A percentile compares a stretch with the other conserved stretches of the same genome.
These are phyloP conservation scores for Alloteropsis semialata DNA, from an alignment of 176 grass and related monocot species.

Conservation along the genomic window DNA sequence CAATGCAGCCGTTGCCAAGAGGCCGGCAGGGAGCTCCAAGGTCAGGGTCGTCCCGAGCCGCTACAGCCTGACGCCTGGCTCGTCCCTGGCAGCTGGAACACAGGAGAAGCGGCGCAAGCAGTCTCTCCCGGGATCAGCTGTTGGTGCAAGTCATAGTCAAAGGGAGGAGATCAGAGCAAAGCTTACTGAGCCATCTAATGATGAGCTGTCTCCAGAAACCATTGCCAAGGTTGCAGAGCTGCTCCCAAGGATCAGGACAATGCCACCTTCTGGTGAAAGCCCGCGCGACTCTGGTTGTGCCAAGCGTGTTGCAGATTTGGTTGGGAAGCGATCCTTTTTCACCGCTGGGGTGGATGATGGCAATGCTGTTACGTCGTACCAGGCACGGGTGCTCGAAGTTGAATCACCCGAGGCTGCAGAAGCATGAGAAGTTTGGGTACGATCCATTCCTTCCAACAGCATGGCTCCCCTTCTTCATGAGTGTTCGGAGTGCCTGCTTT, in stretches of 20 bases:
- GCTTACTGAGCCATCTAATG: neutral
- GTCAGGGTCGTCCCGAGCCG: slow-evolving; percentile 72
- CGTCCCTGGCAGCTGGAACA: neutral
- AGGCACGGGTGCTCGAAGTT: slow-evolving; percentile 36
- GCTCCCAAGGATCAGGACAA: slow-evolving; percentile 72
- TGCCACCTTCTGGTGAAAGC: slow-evolving; percentile 42
- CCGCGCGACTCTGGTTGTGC: slow-evolving; percentile 79
- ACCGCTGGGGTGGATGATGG: slow-evolving; percentile 1
- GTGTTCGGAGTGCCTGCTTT: slow-evolving; percentile 30
- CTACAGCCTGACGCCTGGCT: slow-evolving; percentile 60
- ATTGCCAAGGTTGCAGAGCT: slow-evolving; percentile 59
- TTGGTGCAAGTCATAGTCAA: neutral
- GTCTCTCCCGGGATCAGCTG: slow-evolving; percentile 16
- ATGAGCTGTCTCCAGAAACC: slow-evolving; percentile 44
- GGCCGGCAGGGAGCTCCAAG: slow-evolving; percentile 54
- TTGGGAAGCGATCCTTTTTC: slow-evolving; percentile 60
- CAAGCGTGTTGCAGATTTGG: slow-evolving; percentile 66
- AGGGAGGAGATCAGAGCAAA: slow-evolving; percentile 10
- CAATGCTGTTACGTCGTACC: slow-evolving; percentile 25
- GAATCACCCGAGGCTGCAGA: slow-evolving; percentile 12
- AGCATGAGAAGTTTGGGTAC: neutral
- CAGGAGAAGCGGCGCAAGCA: slow-evolving; percentile 48
- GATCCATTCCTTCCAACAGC: slow-evolving; percentile 2
- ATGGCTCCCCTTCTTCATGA: slow-evolving; percentile 8
- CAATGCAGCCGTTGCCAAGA: slow-evolving; percentile 28